phyloP scores from a whole-genome alignment of 768 basidiomycete species.

The Mycena vitilis region DNA sequence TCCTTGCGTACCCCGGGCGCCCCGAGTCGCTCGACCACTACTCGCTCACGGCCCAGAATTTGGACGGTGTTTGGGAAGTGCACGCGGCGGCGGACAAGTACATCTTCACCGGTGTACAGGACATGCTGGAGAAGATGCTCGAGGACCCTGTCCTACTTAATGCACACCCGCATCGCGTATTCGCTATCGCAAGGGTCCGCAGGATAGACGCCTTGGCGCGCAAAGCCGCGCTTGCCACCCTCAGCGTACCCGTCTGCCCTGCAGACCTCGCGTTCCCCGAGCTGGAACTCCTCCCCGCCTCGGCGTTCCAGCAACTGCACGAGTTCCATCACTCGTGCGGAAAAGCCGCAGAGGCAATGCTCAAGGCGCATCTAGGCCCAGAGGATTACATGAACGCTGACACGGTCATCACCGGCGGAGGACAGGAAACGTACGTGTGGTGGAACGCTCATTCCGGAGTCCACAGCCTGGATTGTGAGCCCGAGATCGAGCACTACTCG shows the following conservation, averaged over 20 bases:
- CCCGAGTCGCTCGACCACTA: not conserved
- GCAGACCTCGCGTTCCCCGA: conserved; percentile 3
- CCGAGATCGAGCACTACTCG: not conserved
- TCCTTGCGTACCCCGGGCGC: conserved; percentile 10
- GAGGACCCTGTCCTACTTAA: not conserved
- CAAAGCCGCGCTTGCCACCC: not conserved
- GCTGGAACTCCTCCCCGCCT: not conserved
- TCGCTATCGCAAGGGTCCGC: not conserved
- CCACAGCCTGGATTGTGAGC: not conserved
- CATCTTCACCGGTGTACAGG: not conserved
- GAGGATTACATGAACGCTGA: not conserved
- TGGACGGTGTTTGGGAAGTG: conserved; percentile 7
- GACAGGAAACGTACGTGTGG: not conserved
- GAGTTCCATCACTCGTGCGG: conserved; percentile 4
- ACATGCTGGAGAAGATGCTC: not conserved
- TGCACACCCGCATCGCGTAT: not conserved
- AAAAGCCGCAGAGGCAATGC: not conserved
- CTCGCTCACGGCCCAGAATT: not conserved
- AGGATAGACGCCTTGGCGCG: not conserved
- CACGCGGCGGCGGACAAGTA: conserved; percentile 17
- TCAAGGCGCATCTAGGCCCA: not conserved
- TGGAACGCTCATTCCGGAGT: not conserved
- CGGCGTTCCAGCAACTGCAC: not conserved
- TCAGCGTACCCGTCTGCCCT: not conserved
- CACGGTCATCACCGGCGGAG: not conserved